These are phyloP conservation scores for Oryza meyeriana DNA, from an alignment of 176 grass and related monocot species.

Conservation along the genomic window DNA sequence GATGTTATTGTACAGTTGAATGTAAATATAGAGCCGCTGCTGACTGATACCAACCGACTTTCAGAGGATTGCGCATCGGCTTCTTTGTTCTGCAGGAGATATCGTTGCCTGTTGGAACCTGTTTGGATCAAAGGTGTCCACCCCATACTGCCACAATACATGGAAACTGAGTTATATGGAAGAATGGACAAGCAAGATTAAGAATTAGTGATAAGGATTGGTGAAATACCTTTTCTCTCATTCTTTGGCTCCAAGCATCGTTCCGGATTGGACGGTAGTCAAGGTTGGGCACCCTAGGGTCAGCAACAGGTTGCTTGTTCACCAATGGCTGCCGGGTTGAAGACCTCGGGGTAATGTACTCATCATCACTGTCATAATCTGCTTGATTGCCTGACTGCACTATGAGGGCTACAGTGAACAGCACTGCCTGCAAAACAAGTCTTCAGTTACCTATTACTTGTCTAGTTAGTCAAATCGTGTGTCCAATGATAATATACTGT, in stretches of 20 bases:
- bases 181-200: not conserved
- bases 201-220: not conserved
- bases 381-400: constrained; percentile 62
- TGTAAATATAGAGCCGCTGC: not conserved
- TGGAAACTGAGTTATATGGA: not conserved
- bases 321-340: constrained; percentile 59
- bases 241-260: constrained; percentile 88
- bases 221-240: constrained; percentile 72
- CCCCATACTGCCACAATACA: constrained; percentile 65
- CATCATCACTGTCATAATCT: constrained; percentile 83
- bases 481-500: not conserved
- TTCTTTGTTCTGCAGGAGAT: constrained; percentile 46
- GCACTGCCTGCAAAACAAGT: constrained; percentile 52
- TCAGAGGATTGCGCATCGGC: constrained; percentile 63
- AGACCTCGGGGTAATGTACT: constrained; percentile 50
- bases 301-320: constrained; percentile 46
- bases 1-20: constrained; percentile 15
- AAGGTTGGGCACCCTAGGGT: constrained; percentile 66
- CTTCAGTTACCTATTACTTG: not conserved
- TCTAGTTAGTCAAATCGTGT: not conserved
- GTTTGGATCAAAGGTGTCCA: constrained; percentile 58
- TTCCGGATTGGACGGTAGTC: constrained; percentile 83
- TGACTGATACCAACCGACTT: not conserved
- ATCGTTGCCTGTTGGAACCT: constrained; percentile 55
- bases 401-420: constrained; percentile 75